phyloP scores from a whole-genome alignment of 2,329 filamentous ascomycete species.

The Neofusicoccum cordaticola region DNA sequence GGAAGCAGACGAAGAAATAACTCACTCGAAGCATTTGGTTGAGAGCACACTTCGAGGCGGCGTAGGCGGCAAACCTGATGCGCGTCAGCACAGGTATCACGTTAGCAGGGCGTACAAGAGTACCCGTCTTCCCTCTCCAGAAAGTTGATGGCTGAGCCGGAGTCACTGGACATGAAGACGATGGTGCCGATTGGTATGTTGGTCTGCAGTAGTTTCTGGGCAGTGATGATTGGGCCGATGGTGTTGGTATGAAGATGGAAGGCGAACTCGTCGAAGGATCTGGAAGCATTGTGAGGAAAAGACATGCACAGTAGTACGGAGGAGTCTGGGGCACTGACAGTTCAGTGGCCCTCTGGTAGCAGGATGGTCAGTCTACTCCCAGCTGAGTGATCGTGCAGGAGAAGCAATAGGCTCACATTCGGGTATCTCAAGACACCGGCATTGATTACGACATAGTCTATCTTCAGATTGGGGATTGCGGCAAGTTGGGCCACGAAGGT shows the following conservation, averaged over 20 bases:
- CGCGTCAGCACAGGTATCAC: not conserved
- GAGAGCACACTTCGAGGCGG: slow-evolving; percentile 56
- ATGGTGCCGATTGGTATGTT: slow-evolving; percentile 50
- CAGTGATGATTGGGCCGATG: slow-evolving; percentile 56
- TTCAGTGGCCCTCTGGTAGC: slow-evolving; percentile 49
- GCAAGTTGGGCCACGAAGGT: slow-evolving; percentile 43
- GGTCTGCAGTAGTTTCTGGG: slow-evolving; percentile 51
- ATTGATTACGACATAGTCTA: slow-evolving; percentile 57
- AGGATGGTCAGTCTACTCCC: slow-evolving; percentile 1
- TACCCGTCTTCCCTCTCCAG: slow-evolving; percentile 55
- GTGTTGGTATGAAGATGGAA: slow-evolving; percentile 58
- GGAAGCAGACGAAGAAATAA: not conserved
- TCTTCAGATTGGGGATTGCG: slow-evolving; percentile 41
- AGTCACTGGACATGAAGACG: slow-evolving; percentile 58
- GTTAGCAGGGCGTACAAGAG: not conserved
- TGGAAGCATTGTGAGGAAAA: slow-evolving; percentile 24
- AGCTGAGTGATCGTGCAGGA: slow-evolving; percentile 1
- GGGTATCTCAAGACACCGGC: slow-evolving; percentile 57
- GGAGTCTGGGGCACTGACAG: slow-evolving; percentile 38
- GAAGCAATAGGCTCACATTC: slow-evolving; percentile 44
- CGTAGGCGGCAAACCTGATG: slow-evolving; percentile 54
- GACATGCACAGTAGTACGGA: not conserved
- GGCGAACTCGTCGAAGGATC: slow-evolving; percentile 53
- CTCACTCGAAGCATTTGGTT: slow-evolving; percentile 52
- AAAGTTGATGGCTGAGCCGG: slow-evolving; percentile 51